Conservation (phyloP, 2,329 filamentous ascomycete species). For the Penicillium fuscoglaucum region DNA sequence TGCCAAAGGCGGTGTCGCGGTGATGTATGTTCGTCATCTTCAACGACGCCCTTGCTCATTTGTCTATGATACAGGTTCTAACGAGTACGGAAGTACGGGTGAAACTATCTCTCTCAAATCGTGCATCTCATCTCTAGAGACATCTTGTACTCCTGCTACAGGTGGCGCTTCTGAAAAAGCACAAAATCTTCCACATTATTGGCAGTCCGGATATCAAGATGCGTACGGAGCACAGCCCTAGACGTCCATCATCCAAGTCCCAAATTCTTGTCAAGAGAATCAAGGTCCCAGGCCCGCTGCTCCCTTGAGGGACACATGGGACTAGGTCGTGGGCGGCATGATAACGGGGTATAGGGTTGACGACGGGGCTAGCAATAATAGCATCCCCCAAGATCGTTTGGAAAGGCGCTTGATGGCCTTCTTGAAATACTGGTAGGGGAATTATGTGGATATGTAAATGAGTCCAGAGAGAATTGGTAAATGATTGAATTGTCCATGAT, state of each 20-base stretch:
- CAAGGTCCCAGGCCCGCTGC: neutral
- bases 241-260: neutral
- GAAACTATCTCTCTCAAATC: neutral
- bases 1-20: conserved; percentile 24
- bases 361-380: too few relatives aligned
- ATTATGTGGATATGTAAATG: too few relatives aligned
- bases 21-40: neutral
- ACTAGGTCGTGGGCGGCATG: neutral
- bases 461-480: too few relatives aligned
- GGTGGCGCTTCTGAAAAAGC: neutral
- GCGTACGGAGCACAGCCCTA: neutral
- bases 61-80: neutral
- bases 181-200: neutral
- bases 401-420: too few relatives aligned
- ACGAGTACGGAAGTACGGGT: neutral
- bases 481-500: neutral
- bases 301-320: neutral
- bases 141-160: neutral
- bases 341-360: neutral
- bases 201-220: neutral
- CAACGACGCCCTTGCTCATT: neutral
- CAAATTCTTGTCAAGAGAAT: neutral
- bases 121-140: neutral
- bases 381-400: too few relatives aligned
- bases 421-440: too few relatives aligned